Conservation (phyloP, 1,284 basidiomycete species). For the Irpex sp. region DNA sequence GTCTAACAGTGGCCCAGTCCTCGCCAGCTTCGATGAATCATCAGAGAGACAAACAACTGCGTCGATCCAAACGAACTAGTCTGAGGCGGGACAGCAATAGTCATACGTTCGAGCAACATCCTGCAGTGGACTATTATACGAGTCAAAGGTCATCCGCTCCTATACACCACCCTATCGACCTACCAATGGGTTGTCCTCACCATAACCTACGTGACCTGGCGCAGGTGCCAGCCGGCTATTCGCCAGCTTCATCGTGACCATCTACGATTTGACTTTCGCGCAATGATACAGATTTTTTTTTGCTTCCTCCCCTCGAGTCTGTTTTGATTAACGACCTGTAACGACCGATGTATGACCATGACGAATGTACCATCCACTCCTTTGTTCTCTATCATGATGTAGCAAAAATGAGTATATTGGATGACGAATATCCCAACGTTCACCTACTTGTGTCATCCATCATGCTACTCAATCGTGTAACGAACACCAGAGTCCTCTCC, state of each 20-base stretch:
- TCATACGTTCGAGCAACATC: background rate
- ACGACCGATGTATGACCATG: background rate
- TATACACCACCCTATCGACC: background rate
- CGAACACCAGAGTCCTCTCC: no score
- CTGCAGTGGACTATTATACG: no score
- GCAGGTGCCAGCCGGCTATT: background rate
- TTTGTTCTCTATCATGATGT: no score
- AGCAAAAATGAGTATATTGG: no score
- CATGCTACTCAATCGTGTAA: no score
- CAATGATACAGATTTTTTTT: background rate
- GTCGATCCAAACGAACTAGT: conserved; percentile 2
- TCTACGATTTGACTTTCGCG: background rate
- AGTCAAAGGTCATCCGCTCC: no score
- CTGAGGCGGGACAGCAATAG: background rate
- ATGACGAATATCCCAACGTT: no score
- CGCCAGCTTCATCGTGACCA: background rate
- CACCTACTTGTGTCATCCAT: no score
- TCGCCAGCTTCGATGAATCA: background rate
- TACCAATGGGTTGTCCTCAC: background rate
- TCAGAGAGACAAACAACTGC: background rate
- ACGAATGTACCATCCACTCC: no score
- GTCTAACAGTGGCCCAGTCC: background rate
- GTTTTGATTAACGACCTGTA: background rate
- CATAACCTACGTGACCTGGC: no score
- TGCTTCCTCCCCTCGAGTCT: background rate